phyloP scores from a whole-genome alignment of 2,329 filamentous ascomycete genomes.

The Curvularia verruculosa region DNA sequence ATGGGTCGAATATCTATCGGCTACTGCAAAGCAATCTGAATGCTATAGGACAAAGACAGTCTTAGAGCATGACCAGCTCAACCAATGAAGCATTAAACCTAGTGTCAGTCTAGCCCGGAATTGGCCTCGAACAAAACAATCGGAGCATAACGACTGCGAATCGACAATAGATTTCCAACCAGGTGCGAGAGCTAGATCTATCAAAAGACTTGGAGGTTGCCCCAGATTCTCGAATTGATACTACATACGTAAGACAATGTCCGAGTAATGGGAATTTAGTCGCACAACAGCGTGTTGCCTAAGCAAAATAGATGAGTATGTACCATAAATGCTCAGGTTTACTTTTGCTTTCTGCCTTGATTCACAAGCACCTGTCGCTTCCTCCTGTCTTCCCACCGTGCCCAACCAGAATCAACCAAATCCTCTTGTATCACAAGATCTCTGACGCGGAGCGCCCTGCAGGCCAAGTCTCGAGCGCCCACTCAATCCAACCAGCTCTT shows the following conservation, averaged over 20 bases:
- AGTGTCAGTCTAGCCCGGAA: background rate
- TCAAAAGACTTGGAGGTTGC: background rate
- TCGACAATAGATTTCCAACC: background rate
- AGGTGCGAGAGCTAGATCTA: background rate
- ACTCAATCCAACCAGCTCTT: conserved; percentile 70
- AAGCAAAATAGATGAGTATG: background rate
- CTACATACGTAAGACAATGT: background rate
- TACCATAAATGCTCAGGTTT: conserved; percentile 1
- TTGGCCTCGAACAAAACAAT: background rate
- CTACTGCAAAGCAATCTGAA: background rate
- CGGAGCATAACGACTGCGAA: background rate
- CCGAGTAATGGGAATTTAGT: background rate
- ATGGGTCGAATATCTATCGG: background rate
- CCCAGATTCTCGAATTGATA: background rate
- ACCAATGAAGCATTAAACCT: background rate
- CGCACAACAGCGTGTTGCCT: background rate
- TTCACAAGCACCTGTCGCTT: conserved; percentile 29
- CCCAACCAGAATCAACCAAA: conserved; percentile 89
- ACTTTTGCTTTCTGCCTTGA: conserved; percentile 37
- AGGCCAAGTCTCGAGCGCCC: conserved; percentile 69
- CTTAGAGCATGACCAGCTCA: background rate
- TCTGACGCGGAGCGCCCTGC: conserved; percentile 72
- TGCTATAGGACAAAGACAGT: background rate
- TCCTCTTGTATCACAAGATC: conserved; percentile 90
- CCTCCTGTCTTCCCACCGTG: conserved; percentile 75